Evolutionary conservation across 2,329 filamentous ascomycete genomes (phyloP).

Genomic region (Epichloe uncinata): DNA sequence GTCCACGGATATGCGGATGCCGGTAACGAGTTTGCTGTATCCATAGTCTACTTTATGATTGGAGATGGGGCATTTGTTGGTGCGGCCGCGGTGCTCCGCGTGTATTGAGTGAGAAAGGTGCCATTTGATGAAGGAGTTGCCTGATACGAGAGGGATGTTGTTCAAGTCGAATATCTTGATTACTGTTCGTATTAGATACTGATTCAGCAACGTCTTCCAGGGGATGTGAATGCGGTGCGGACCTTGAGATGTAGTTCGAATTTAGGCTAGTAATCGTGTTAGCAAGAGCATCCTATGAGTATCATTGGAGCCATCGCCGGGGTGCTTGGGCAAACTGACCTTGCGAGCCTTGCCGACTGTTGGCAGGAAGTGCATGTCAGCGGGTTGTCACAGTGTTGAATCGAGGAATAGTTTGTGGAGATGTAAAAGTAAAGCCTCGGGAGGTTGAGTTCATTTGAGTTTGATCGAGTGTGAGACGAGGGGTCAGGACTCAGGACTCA

Average conservation of each 20-base stretch:
- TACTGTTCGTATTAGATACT: background rate
- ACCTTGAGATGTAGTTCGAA: slow-evolving; percentile 81
- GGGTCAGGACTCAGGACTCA: background rate
- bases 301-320: background rate
- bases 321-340: slow-evolving; percentile 22
- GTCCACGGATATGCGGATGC: slow-evolving; percentile 75
- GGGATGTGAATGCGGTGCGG: slow-evolving; percentile 7
- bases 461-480: background rate
- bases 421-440: too few species aligned
- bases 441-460: too few species aligned
- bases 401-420: background rate
- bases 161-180: slow-evolving; percentile 81
- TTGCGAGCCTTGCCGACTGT: slow-evolving; percentile 47
- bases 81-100: slow-evolving; percentile 78
- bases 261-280: slow-evolving; percentile 48
- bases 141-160: slow-evolving; percentile 84
- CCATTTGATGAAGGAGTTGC: slow-evolving; percentile 86
- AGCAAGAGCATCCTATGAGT: background rate
- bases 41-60: slow-evolving; percentile 61
- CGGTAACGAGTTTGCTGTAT: slow-evolving; percentile 55
- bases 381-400: slow-evolving; percentile 4
- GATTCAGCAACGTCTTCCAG: too few species aligned
- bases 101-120: slow-evolving; percentile 73
- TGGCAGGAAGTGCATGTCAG: slow-evolving; percentile 42
- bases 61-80: slow-evolving; percentile 45